Evolutionary conservation across 495 filamentous ascomycete genomes (phyloP), one percentile per base, ranked within the genome.

Genomic region (Aspergillus carlsbadensis): DNA sequence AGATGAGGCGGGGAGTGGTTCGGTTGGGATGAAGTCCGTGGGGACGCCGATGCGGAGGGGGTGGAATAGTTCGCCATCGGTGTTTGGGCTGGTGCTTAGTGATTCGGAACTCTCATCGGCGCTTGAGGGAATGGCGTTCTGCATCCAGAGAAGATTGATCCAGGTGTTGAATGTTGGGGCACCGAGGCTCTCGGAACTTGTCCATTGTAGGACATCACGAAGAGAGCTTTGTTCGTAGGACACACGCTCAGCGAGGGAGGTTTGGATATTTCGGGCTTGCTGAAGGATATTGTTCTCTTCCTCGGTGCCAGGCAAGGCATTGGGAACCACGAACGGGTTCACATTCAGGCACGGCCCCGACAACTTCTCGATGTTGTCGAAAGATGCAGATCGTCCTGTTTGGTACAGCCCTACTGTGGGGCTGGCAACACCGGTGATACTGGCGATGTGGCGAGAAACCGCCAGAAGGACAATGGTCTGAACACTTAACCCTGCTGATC

Each of bases 351-450:
- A 70, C 7, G 71, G 69, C 0, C 60, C 58, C 10, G 61, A 63
- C 7, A 65, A 52, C 1, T 46, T 57, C 10, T 68, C 58, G 17
- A 70, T 59, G 14, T 58, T 51, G 0, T 56, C 37, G 57, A 68
- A 63, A 0, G 61, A 52, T 0, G 64, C 60, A 3, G 69, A 72
- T 33, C 67, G 65, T 2, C 67, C 71, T 2, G 64, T 65, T 44
- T 74, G 71, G 54, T 69, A 74, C 3, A 74, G 52, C 11, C 71
- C 71, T 36, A 74, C 64, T 0, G 58, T 62, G 0, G 71, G 71
- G 41, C 40, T 66, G 0, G 33, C 10, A 35, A 65, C 50, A 1
- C 45, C 34, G 2, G 67, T 66, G 17, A 26, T 40, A 17, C 44
- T 58, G 3, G 71, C 57, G 20, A 74, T 64, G 26, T 36, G 47